Conservation (phyloP, 192 early-diverging fungal species). For the Mortierella hygrophila region DNA sequence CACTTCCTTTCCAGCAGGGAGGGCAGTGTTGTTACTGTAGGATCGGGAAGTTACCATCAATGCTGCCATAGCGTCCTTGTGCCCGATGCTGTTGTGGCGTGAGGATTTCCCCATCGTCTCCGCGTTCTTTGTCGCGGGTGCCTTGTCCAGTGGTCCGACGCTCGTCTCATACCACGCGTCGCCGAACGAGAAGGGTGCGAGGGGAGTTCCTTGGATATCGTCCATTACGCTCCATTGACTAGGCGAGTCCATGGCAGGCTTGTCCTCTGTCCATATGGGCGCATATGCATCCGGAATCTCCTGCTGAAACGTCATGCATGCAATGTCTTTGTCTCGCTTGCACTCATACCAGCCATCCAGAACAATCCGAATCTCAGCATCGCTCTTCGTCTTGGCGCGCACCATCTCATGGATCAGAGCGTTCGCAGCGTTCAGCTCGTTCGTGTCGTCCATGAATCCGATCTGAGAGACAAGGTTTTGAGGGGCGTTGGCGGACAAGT, state of each 20-base stretch:
- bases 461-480: conserved; percentile 56
- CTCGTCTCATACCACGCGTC: conserved; percentile 35
- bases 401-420: conserved; percentile 48
- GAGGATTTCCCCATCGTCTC: conserved; percentile 5
- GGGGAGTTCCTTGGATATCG: not conserved
- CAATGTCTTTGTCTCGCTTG: conserved; percentile 42
- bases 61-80: not conserved
- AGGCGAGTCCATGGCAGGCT: not conserved
- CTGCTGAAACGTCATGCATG: conserved; percentile 31
- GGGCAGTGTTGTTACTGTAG: not conserved
- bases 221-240: conserved; percentile 20
- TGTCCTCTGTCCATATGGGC: conserved; percentile 23
- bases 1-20: not conserved
- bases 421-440: conserved; percentile 45
- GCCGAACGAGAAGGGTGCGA: not conserved
- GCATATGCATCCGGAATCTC: conserved; percentile 12
- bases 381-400: conserved; percentile 46
- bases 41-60: not conserved
- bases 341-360: conserved; percentile 55
- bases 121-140: not conserved
- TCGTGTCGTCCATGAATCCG: conserved; percentile 53
- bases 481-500: conserved; percentile 47
- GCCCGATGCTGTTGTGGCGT: conserved; percentile 29
- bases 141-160: conserved; percentile 40
- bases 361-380: conserved; percentile 47